Percentiles rank a stretch among this genome's conserved stretches.
Evolutionary conservation across 1,284 basidiomycete species (phyloP).

Genomic region (Mrakiaceae sp.): DNA sequence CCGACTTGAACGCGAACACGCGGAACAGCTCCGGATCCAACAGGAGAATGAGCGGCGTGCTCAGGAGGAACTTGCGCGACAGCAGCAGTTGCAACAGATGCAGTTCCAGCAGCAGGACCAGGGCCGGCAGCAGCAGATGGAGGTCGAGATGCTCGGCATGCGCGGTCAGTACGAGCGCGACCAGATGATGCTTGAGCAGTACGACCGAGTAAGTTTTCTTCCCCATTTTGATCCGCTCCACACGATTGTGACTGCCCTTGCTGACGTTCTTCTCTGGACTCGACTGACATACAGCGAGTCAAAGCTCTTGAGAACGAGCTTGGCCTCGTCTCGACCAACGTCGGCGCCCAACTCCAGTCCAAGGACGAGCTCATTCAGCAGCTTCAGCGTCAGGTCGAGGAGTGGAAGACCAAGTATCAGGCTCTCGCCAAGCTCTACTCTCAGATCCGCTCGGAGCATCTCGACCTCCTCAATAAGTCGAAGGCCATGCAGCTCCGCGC

Average conservation of each 20-base stretch:
- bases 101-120: conserved; percentile 50
- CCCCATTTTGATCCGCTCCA: background rate
- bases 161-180: conserved; percentile 96
- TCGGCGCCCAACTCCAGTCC: conserved; percentile 74
- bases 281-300: conserved; percentile 52
- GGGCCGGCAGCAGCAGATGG: conserved; percentile 62
- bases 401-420: conserved; percentile 99
- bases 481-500: conserved; percentile 97
- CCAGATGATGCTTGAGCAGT: conserved; percentile 95
- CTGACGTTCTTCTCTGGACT: conserved; percentile 2
- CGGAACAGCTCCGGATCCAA: conserved; percentile 44
- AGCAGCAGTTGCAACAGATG: conserved; percentile 51
- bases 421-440: conserved; percentile 97
- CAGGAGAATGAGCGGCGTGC: conserved; percentile 81
- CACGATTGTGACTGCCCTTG: background rate
- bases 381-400: conserved; percentile 88
- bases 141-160: conserved; percentile 84
- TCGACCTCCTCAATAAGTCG: conserved; percentile 94
- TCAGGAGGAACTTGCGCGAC: conserved; percentile 67
- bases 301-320: conserved; percentile 93
- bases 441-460: conserved; percentile 90
- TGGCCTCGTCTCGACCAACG: conserved; percentile 61
- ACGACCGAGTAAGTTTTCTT: conserved; percentile 62
- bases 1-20: conserved; percentile 79
- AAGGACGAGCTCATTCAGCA: conserved; percentile 96